These are phyloP conservation scores for Backusella luteola DNA, from an alignment of 192 early-diverging fungal genomes.

Conservation along the genomic window DNA sequence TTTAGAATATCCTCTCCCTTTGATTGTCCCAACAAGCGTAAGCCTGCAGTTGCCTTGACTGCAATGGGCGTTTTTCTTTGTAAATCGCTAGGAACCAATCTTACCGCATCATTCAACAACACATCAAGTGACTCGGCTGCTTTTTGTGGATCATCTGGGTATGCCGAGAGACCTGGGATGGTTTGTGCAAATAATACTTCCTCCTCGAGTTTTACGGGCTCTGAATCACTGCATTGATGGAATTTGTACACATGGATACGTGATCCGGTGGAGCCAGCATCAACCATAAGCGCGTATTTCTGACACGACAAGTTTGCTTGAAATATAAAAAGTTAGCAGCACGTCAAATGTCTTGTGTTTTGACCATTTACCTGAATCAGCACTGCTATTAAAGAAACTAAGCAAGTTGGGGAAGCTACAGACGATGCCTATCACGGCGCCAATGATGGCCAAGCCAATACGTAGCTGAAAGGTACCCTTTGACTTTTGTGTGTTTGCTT, in stretches of 20 bases:
- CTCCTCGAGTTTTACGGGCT: conserved; percentile 64
- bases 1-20: conserved; percentile 70
- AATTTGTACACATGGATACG: conserved; percentile 90
- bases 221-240: conserved; percentile 65
- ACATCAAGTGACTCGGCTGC: conserved; percentile 73
- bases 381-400: background rate
- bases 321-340: background rate
- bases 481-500: background rate
- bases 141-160: conserved; percentile 54
- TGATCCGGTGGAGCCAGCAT: conserved; percentile 87
- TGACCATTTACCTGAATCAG: background rate
- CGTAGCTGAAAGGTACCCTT: background rate
- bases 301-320: background rate
- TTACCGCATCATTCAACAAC: conserved; percentile 63
- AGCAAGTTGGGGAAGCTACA: conserved; percentile 1
- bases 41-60: conserved; percentile 86
- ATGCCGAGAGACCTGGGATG: conserved; percentile 79
- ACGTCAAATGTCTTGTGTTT: background rate
- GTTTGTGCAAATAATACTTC: conserved; percentile 71
- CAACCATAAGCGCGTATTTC: conserved; percentile 81
- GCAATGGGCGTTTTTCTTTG: conserved; percentile 75
- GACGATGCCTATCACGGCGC: background rate
- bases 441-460: background rate
- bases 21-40: conserved; percentile 65
- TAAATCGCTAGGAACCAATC: conserved; percentile 57